Percentiles rank a stretch among this genome's conserved stretches.
Conservation (phyloP, 2,329 filamentous ascomycete species). For the Colletotrichum sidae region DNA sequence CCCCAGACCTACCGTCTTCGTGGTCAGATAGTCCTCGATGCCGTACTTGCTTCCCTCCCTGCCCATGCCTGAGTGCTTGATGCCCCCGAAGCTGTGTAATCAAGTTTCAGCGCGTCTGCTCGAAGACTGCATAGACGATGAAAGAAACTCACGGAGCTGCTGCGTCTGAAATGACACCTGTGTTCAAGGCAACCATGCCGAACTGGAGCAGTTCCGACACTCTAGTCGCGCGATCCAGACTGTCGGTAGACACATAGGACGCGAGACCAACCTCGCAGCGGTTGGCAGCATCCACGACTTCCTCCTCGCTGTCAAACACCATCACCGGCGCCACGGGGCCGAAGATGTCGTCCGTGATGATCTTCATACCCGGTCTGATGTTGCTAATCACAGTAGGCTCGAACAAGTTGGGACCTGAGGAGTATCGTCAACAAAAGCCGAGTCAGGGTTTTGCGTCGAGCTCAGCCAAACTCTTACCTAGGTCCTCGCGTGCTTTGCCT, state of each 20-base stretch:
- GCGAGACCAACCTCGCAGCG: constrained; percentile 72
- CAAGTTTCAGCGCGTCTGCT: background rate
- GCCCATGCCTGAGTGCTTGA: constrained; percentile 72
- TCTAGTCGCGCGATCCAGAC: constrained; percentile 73
- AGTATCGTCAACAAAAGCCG: background rate
- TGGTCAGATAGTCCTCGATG: constrained; percentile 44
- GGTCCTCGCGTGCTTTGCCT: constrained; percentile 70
- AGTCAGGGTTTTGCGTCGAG: background rate
- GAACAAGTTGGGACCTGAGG: constrained; percentile 68
- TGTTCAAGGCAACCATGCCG: constrained; percentile 77
- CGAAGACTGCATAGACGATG: background rate
- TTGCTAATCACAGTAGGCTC: constrained; percentile 74
- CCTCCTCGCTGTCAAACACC: constrained; percentile 74
- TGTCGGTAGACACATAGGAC: constrained; percentile 76
- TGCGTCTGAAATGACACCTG: constrained; percentile 54
- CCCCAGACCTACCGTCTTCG: constrained; percentile 1
- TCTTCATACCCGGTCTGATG: constrained; percentile 68
- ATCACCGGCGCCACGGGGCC: constrained; percentile 73
- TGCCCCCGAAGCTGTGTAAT: constrained; percentile 62
- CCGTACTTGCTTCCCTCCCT: constrained; percentile 71
- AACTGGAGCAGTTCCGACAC: constrained; percentile 76
- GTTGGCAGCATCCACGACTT: constrained; percentile 70
- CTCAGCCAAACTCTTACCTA: constrained; percentile 57
- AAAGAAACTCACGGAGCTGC: constrained; percentile 41
- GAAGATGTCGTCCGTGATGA: constrained; percentile 72